Base-by-base conservation (phyloP, 192 early-diverging fungal species). In the Entomortierella beljakovae region DNA sequence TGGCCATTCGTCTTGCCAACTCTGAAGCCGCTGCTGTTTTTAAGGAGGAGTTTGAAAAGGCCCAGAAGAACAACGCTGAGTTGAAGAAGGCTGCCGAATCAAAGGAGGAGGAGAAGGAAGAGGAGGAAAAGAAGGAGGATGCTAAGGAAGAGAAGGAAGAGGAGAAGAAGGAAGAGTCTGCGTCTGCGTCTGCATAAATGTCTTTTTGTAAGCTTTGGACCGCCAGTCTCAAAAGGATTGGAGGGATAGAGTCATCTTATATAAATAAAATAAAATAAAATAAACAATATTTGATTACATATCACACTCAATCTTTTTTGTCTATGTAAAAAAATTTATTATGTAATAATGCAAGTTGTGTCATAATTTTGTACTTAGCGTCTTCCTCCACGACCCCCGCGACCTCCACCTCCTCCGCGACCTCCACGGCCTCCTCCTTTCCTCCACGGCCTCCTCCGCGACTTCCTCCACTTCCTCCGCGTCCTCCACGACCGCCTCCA, bases 1-100 rank as follows among this genome's bases (percentile, higher is more conserved):
- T 99, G 46, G 98, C 98, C 42, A 96, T 98, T 68, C 93, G 98
- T 64, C 97, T 99, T 64, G 95, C 92, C 72, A 98, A 97, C 90
- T 82, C 92, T 48, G 97, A 99, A 42, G 97, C 67, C 40, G 82
- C 73, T 29, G 60, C 50, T 28, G 23, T 58, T 32, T 84, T 72
- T 60, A 83, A 71, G 69, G 68, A 64, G 52, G 81, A 58, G 55
- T 84, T 84, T n/a, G 74, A 82, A 70, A 59, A 96, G 68, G 97
- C 97, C 67, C 91, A 92, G 83, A 88, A 93, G 83, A 95, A 95
- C 91, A 97, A 97, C 88, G 91, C 87, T 33, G 87, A 90, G 42
- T 95, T 97, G 79, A 93, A 50, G 62, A 49, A 83, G 61, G 58
- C 79, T 66, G 57, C 68, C 56, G 37, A 75, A 32, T 54, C 69